Conservation (phyloP, 305 asterid species). For the Euphrasia arctica region DNA sequence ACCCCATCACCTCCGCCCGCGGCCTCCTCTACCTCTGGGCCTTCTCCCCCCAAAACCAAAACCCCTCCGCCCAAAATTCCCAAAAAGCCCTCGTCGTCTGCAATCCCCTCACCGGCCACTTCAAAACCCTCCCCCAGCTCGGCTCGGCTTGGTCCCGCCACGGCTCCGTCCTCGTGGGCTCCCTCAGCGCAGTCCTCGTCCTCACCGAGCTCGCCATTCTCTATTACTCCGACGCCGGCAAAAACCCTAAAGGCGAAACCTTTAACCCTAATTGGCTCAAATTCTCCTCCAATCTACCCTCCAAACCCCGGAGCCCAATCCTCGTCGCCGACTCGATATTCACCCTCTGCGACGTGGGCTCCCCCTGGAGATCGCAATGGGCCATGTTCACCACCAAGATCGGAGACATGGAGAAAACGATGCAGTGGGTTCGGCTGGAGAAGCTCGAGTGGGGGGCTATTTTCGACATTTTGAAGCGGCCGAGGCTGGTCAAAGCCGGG, state of each 20-base stretch:
- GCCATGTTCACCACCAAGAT: conserved; percentile 68
- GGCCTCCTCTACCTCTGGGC: conserved; percentile 95
- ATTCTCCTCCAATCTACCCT: conserved; percentile 81
- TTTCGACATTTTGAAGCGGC: conserved; percentile 74
- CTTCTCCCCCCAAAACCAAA: not conserved
- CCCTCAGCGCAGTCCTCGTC: conserved; percentile 58
- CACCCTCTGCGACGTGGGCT: conserved; percentile 81
- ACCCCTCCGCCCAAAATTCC: conserved; percentile 22
- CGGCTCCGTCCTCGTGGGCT: conserved; percentile 87
- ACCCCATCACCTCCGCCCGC: conserved; percentile 76
- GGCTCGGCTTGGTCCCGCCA: conserved; percentile 99
- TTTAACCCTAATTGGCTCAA: conserved; percentile 62
- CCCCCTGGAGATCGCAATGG: conserved; percentile 99
- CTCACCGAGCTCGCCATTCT: conserved; percentile 90
- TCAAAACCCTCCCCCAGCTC: conserved; percentile 74
- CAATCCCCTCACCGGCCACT: conserved; percentile 68
- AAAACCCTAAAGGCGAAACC: not conserved
- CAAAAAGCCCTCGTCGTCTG: conserved; percentile 73
- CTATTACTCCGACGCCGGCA: conserved; percentile 41
- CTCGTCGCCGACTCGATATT: conserved; percentile 55
- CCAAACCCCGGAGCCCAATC: conserved; percentile 89
- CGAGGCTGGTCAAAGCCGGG: conserved; percentile 69
- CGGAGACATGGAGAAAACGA: conserved; percentile 42
- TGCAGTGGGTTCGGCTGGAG: conserved; percentile 77
- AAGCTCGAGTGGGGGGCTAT: conserved; percentile 89